Evolutionary conservation across 192 early-diverging fungal species (phyloP).

Genomic region (Coemansia sp.): DNA sequence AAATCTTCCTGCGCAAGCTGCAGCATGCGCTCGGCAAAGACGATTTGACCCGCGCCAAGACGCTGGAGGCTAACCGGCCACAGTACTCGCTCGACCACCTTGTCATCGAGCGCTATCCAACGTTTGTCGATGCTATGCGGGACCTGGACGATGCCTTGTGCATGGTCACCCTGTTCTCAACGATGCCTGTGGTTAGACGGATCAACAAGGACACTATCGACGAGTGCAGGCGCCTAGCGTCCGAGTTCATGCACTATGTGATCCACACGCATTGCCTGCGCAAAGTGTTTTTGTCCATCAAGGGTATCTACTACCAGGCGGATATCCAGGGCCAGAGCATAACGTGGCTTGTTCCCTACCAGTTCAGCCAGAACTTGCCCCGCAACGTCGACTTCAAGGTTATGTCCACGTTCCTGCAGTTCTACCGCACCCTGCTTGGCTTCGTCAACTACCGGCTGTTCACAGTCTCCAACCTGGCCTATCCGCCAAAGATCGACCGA

Average conservation of each 20-base stretch:
- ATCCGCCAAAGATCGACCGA: conserved; percentile 83
- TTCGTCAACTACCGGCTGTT: conserved; percentile 97
- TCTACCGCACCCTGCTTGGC: conserved; percentile 87
- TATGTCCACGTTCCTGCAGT: conserved; percentile 96
- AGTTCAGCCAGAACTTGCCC: conserved; percentile 88
- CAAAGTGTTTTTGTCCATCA: conserved; percentile 95
- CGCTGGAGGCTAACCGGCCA: conserved; percentile 75
- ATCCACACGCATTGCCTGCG: conserved; percentile 75
- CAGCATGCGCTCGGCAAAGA: conserved; percentile 81
- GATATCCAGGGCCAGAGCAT: conserved; percentile 92
- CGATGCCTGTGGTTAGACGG: conserved; percentile 72
- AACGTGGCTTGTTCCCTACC: conserved; percentile 95
- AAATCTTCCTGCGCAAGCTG: conserved; percentile 83
- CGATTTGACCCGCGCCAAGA: conserved; percentile 74
- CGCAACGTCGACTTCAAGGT: conserved; percentile 94
- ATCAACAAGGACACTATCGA: conserved; percentile 63
- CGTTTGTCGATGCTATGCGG: conserved; percentile 87
- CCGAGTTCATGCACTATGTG: conserved; percentile 94
- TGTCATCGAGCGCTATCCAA: conserved; percentile 94
- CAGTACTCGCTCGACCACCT: conserved; percentile 90
- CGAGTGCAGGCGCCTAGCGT: conserved; percentile 79
- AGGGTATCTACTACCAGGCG: conserved; percentile 99
- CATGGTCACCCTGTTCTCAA: conserved; percentile 92
- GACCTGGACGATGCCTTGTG: conserved; percentile 98
- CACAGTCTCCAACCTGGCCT: conserved; percentile 81